Conservation (phyloP, 106 monocot species). For the Dioscorea zingiberensis region DNA sequence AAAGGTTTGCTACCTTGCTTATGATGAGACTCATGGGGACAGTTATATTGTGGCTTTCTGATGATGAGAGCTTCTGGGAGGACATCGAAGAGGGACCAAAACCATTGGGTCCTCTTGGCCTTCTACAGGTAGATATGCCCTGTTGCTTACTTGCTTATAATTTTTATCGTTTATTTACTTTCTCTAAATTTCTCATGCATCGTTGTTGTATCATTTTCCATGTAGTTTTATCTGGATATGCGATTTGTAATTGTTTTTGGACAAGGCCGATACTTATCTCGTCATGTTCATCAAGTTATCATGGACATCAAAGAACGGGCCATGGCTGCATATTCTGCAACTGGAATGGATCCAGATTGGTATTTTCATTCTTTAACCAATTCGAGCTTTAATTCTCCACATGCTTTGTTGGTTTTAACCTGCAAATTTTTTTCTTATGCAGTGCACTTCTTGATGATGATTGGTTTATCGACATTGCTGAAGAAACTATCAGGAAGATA, state of each 20-base stretch:
- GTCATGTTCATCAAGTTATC: conserved; percentile 82
- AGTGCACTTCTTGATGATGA: conserved; percentile 83
- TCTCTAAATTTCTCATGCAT: background rate
- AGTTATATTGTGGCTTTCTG: conserved; percentile 88
- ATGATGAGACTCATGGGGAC: conserved; percentile 92
- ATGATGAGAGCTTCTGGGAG: conserved; percentile 96
- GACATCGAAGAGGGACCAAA: conserved; percentile 80
- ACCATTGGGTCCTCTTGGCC: conserved; percentile 75
- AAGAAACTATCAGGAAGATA: conserved; percentile 62
- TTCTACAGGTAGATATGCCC: conserved; percentile 66
- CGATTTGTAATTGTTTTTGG: conserved; percentile 81
- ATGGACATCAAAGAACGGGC: conserved; percentile 78
- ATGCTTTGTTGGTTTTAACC: background rate
- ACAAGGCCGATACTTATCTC: conserved; percentile 84
- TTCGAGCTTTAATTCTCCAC: background rate
- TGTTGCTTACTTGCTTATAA: background rate
- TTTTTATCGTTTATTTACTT: background rate
- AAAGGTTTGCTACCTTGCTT: conserved; percentile 88
- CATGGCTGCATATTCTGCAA: conserved; percentile 76
- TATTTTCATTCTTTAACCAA: background rate
- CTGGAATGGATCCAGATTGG: conserved; percentile 84
- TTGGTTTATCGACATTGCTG: conserved; percentile 77
- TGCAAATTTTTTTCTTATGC: conserved; percentile 14
- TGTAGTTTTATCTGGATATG: conserved; percentile 98
- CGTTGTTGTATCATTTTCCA: background rate